A percentile compares a stretch with the other conserved stretches of the same genome.
Conservation (phyloP, 78 protist species). For the Pirum gemmata region DNA sequence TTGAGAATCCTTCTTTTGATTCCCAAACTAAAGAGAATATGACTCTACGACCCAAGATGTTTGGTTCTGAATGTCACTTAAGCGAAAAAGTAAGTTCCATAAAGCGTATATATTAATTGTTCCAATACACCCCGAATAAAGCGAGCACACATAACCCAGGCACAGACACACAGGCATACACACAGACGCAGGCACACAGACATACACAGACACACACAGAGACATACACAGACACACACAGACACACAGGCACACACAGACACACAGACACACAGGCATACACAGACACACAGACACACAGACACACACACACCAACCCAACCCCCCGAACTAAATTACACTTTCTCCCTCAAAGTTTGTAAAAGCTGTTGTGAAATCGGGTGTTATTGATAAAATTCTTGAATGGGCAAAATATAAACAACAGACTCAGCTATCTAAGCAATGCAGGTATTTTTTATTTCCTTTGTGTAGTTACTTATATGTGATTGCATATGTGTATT, state of each 20-base stretch:
- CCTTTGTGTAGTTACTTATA: background rate
- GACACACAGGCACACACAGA: too few relatives aligned
- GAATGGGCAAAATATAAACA: slow-evolving; percentile 65
- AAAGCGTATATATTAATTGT: too few relatives aligned
- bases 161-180: background rate
- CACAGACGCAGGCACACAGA: background rate
- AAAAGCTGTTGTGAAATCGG: slow-evolving; percentile 62
- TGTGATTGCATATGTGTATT: background rate
- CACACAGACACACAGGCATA: too few relatives aligned
- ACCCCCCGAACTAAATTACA: too few relatives aligned
- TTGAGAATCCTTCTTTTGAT: slow-evolving; percentile 96
- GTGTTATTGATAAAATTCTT: slow-evolving; percentile 63
- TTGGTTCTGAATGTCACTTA: slow-evolving; percentile 68
- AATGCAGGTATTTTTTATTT: background rate
- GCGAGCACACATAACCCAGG: too few relatives aligned
- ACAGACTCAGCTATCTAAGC: slow-evolving; percentile 45
- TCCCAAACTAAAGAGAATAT: slow-evolving; percentile 91
- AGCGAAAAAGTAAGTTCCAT: slow-evolving; percentile 33
- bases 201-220: background rate
- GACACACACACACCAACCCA: too few relatives aligned
- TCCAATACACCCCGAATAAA: too few relatives aligned
- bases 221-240: too few relatives aligned
- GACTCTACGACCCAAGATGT: slow-evolving; percentile 56
- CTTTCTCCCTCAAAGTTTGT: slow-evolving; percentile 43
- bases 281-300: too few relatives aligned